phyloP scores from a whole-genome alignment of 768 basidiomycete genomes.

The Boletus fagicola region DNA sequence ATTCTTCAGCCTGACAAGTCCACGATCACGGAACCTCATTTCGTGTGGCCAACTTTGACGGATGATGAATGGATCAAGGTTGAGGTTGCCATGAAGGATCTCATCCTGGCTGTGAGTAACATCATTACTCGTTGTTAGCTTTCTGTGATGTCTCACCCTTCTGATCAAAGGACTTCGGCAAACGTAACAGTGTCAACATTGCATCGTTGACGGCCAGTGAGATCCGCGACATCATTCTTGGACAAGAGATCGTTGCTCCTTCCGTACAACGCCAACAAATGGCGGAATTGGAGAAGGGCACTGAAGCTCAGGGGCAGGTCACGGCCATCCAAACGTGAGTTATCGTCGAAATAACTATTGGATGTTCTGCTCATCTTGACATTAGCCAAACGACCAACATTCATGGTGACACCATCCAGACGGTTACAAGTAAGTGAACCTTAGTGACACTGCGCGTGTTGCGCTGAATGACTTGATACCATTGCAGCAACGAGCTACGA shows the following conservation, averaged over 20 bases:
- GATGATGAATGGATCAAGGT: conserved; percentile 99
- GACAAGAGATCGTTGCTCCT: conserved; percentile 96
- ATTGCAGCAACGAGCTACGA: conserved; percentile 88
- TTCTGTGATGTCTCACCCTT: conserved; percentile 14
- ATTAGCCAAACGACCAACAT: conserved; percentile 91
- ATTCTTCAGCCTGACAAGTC: conserved; percentile 96
- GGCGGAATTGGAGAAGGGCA: conserved; percentile 97
- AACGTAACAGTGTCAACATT: conserved; percentile 98
- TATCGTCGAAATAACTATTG: background rate
- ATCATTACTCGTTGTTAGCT: background rate
- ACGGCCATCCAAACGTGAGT: conserved; percentile 89
- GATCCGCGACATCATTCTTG: conserved; percentile 96
- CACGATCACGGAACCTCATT: conserved; percentile 95
- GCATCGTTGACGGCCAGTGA: conserved; percentile 96
- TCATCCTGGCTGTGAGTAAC: conserved; percentile 75
- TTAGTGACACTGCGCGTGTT: background rate
- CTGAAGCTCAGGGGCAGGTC: conserved; percentile 91
- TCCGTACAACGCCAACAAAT: conserved; percentile 98
- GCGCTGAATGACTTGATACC: conserved; percentile 2
- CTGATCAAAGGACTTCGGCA: conserved; percentile 81
- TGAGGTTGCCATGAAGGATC: conserved; percentile 97
- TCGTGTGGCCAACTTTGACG: conserved; percentile 90
- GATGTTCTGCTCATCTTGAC: conserved; percentile 4
- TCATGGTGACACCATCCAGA: conserved; percentile 94
- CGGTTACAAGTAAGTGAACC: conserved; percentile 73